phyloP scores from a whole-genome alignment of 2,329 filamentous ascomycete species.

The Phyllosticta citribraziliensis region DNA sequence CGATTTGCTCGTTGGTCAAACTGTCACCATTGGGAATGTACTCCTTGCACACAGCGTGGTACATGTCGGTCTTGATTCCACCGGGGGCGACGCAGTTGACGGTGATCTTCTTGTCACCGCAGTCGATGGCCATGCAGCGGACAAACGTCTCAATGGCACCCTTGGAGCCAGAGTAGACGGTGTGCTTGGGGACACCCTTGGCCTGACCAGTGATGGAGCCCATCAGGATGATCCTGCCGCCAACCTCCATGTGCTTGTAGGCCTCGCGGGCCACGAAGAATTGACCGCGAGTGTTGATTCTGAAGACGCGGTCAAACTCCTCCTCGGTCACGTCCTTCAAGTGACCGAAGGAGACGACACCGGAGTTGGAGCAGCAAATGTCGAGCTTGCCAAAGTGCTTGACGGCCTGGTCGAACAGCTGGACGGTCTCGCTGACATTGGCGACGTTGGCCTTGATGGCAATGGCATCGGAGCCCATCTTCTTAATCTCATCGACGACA shows the following conservation, averaged over 20 bases:
- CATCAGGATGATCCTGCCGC: conserved; percentile 45
- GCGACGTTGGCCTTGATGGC: conserved; percentile 60
- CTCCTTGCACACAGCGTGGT: conserved; percentile 54
- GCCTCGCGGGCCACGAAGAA: conserved; percentile 53
- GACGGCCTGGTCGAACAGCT: conserved; percentile 54
- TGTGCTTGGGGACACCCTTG: conserved; percentile 45
- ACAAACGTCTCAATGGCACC: conserved; percentile 46
- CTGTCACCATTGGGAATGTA: conserved; percentile 51
- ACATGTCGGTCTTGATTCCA: conserved; percentile 48
- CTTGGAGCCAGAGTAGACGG: conserved; percentile 45
- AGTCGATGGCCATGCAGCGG: conserved; percentile 45
- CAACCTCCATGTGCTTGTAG: conserved; percentile 43
- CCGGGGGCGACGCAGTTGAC: conserved; percentile 52
- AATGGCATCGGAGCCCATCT: conserved; percentile 51
- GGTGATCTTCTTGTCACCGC: conserved; percentile 45
- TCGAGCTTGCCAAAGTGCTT: conserved; percentile 54
- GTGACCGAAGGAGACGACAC: conserved; percentile 45
- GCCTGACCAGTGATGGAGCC: conserved; percentile 48
- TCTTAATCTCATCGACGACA: conserved; percentile 58
- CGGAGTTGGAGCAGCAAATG: conserved; percentile 62
- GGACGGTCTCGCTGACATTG: conserved; percentile 52
- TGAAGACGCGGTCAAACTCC: conserved; percentile 50
- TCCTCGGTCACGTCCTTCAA: conserved; percentile 45
- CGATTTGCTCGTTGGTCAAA: conserved; percentile 47
- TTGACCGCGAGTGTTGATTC: conserved; percentile 53